These are phyloP conservation scores for Eucalyptus dawsonii DNA, from an alignment of 345 rosid genomes.

Conservation along the genomic window DNA sequence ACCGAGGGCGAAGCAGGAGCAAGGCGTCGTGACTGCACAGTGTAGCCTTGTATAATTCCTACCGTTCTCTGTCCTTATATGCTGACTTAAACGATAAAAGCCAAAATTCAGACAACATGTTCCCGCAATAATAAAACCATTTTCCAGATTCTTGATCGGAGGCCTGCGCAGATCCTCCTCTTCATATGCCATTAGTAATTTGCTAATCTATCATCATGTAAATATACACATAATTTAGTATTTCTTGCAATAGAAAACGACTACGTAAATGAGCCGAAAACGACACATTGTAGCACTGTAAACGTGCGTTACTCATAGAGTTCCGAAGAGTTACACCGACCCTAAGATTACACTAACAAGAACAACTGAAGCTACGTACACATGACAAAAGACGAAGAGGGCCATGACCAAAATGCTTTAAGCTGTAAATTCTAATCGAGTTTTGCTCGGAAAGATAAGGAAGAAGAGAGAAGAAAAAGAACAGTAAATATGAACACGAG, in stretches of 20 bases:
- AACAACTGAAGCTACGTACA: neutral
- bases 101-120: neutral
- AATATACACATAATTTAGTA: neutral
- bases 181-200: neutral
- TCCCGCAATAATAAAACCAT: neutral
- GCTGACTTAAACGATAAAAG: neutral
- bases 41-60: neutral
- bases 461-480: neutral
- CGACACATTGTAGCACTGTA: neutral
- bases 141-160: neutral
- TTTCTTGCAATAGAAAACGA: neutral
- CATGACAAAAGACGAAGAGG: neutral
- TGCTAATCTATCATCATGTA: neutral
- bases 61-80: neutral
- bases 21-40: neutral
- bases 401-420: neutral
- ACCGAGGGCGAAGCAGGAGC: neutral
- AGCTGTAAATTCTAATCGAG: neutral
- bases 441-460: neutral
- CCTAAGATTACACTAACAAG: neutral
- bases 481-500: neutral
- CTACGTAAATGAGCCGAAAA: neutral
- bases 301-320: neutral
- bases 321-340: neutral
- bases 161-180: neutral